Percentiles rank a stretch among this genome's conserved stretches.
phyloP scores from a whole-genome alignment of 1,284 basidiomycete genomes.

The Cryptococcus sp. region DNA sequence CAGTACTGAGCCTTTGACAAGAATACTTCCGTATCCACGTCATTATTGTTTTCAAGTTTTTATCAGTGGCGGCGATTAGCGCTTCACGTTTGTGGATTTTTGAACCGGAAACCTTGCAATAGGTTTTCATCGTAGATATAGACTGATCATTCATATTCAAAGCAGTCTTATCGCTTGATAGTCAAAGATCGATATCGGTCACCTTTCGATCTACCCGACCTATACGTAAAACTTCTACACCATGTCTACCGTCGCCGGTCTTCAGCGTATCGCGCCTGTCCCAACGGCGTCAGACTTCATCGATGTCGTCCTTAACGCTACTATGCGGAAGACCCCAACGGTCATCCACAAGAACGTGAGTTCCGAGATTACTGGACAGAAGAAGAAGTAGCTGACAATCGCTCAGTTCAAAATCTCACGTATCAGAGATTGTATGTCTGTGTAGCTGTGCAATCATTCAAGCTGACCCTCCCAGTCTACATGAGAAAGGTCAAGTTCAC shows the following conservation, averaged over 20 bases:
- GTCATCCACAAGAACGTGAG: constrained; percentile 87
- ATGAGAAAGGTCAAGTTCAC: constrained; percentile 99
- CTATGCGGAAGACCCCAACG: constrained; percentile 84
- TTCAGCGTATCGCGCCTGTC: constrained; percentile 95
- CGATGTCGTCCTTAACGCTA: constrained; percentile 91
- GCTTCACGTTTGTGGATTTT: too few species aligned
- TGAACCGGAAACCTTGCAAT: too few species aligned
- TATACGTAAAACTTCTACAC: constrained; percentile 5
- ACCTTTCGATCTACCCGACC: neutral
- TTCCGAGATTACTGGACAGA: neutral
- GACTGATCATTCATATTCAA: neutral
- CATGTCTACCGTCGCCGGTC: constrained; percentile 52
- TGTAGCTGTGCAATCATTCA: constrained; percentile 43
- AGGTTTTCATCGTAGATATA: too few species aligned
- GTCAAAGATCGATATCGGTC: neutral
- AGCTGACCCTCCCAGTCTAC: constrained; percentile 58
- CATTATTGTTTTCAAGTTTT: too few species aligned
- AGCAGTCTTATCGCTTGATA: neutral
- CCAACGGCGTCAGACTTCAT: constrained; percentile 92
- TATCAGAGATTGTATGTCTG: constrained; percentile 44
- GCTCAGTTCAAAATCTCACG: constrained; percentile 73
- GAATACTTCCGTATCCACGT: too few species aligned
- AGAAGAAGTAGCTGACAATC: neutral
- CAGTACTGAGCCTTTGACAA: too few species aligned
- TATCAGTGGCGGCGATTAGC: too few species aligned